Base-by-base conservation (phyloP, 2,329 filamentous ascomycete genomes). In the Calonectria pauciramosa region DNA sequence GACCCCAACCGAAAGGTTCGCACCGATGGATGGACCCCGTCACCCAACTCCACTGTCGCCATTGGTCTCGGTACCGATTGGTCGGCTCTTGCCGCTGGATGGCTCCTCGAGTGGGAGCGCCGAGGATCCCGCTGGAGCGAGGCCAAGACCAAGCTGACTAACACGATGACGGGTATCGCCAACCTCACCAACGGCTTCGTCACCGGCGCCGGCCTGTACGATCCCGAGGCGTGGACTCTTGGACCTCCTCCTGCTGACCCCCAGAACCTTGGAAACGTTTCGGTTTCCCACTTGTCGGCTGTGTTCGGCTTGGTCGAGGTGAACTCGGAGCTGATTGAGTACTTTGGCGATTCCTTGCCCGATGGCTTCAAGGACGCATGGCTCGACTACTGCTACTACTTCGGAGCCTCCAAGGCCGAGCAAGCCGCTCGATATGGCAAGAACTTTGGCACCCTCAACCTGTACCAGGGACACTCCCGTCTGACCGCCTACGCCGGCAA, bases 371-470 rank as follows among this genome's bases (percentile, higher is more conserved):
- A 89, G 64, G 81, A 88, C 9, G 89, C 87, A 0, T 93, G 90
- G 88, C 82, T 92, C 1, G 91, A 92, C 65, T 93, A 93, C 82
- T 91, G 90, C 79, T 89, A 88, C 80, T 91, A 91, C 82, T 93
- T 90, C 77, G 85, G 86, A 11, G 90, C 89, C 0, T 78, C 85
- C 0, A 81, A 82, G 0, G 86, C 83, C 0, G 89, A 91, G 82
- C 91, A 93, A 80, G 81, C 78, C 2, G 85, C 87, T 1, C 86
- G 90, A 0, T 93, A 92, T 75, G 91, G 91, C 9, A 79, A 80
- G 1, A 82, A 82, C 60, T 92, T 90, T 71, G 83, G 87, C n/a
- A 86, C 75, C 4, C 74, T 88, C 6, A 89, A 82, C 60, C 82
- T 92, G 64, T 84, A 85, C 63, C 91, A 93, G 78, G 90, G 88